A percentile compares a stretch with the other conserved stretches of the same genome.
Conservation (phyloP, 441 rosid genomes). For the Erodium moschatum region DNA sequence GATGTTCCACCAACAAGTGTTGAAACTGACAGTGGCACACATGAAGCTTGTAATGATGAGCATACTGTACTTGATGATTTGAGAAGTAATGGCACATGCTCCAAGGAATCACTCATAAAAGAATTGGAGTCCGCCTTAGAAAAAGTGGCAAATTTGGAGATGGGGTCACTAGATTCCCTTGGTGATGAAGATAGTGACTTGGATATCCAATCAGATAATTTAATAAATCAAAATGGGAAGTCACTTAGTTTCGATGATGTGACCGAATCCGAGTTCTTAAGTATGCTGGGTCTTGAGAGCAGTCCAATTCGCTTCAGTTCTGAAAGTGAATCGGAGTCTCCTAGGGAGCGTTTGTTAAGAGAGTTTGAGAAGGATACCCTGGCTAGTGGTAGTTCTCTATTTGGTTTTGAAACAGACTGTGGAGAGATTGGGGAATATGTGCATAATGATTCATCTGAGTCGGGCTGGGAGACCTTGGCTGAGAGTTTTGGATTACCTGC, state of each 20-base stretch:
- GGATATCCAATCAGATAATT: conserved; percentile 26
- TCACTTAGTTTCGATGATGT: conserved; percentile 43
- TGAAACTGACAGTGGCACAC: conserved; percentile 29
- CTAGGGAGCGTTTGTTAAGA: conserved; percentile 78
- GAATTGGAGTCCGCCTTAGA: conserved; percentile 66
- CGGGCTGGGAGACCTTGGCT: conserved; percentile 30
- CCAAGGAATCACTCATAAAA: conserved; percentile 58
- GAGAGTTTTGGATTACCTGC: conserved; percentile 48
- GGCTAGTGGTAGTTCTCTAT: conserved; percentile 50
- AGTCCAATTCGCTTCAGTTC: conserved; percentile 59
- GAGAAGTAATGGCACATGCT: conserved; percentile 30
- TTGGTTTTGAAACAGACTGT: conserved; percentile 41
- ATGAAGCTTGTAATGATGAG: conserved; percentile 22
- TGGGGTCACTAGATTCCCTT: conserved; percentile 42
- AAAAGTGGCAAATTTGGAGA: conserved; percentile 49
- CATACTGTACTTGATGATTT: conserved; percentile 22
- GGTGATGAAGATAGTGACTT: conserved; percentile 35
- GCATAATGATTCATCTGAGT: conserved; percentile 24
- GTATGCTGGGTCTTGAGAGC: conserved; percentile 69
- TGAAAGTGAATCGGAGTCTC: conserved; percentile 88
- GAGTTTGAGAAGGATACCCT: conserved; percentile 75
- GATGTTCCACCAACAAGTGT: conserved; percentile 24
- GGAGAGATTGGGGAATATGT: conserved; percentile 38
- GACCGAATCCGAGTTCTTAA: conserved; percentile 62
- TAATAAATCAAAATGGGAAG: conserved; percentile 29